Evolutionary conservation across 2,329 filamentous ascomycete genomes (phyloP).

Genomic region (Arachnopeziza araneosa): DNA sequence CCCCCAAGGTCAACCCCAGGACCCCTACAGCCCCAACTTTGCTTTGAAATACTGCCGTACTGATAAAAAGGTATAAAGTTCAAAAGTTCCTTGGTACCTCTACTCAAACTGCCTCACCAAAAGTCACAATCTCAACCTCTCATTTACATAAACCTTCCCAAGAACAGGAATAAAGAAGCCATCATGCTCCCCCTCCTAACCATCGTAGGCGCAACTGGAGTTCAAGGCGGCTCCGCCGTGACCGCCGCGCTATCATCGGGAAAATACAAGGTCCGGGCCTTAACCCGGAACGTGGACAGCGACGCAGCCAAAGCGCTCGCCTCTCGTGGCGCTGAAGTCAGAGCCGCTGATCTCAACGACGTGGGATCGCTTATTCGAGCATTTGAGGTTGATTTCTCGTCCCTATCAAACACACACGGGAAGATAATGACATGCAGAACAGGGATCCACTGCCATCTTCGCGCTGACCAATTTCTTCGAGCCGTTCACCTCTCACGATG

Average conservation of each 20-base stretch:
- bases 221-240: constrained; percentile 43
- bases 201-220: constrained; percentile 43
- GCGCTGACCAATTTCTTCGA: constrained; percentile 53
- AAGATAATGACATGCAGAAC: too few relatives aligned
- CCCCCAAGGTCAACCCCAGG: too few relatives aligned
- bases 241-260: constrained; percentile 35
- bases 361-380: constrained; percentile 34
- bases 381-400: constrained; percentile 29
- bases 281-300: constrained; percentile 40
- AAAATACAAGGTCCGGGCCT: constrained; percentile 37
- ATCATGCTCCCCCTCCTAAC: constrained; percentile 25
- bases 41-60: too few relatives aligned
- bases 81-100: too few relatives aligned
- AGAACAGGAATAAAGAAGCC: background rate
- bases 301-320: constrained; percentile 35
- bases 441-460: constrained; percentile 45
- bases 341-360: constrained; percentile 39
- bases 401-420: background rate
- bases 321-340: constrained; percentile 37
- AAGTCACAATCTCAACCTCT: too few relatives aligned
- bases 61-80: too few relatives aligned
- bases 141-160: background rate
- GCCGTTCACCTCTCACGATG: constrained; percentile 35
- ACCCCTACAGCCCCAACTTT: too few relatives aligned
- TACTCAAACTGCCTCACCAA: too few relatives aligned